Evolutionary conservation across 805 yeast species (phyloP).

Genomic region (Blastobotrys attinorum): DNA sequence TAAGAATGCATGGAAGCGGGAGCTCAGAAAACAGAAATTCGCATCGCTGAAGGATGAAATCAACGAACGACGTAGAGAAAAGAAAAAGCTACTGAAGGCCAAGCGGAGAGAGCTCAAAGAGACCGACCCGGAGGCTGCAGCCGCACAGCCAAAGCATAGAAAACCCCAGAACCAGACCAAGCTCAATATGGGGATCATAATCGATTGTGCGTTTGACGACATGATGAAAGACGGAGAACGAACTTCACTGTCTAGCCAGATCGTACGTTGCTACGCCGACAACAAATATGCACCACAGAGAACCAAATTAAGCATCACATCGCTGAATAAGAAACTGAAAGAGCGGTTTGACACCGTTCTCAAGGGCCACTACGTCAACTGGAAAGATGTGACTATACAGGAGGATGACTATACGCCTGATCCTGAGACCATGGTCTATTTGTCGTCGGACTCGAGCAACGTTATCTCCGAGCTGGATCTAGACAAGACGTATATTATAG

Average conservation of each 20-base stretch:
- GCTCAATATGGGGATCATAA: conserved; percentile 48
- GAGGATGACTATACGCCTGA: conserved; percentile 31
- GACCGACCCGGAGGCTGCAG: conserved; percentile 31
- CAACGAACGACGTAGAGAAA: conserved; percentile 44
- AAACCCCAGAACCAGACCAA: conserved; percentile 13
- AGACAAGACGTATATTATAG: conserved; percentile 74
- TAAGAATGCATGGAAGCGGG: conserved; percentile 74
- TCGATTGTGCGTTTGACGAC: conserved; percentile 90
- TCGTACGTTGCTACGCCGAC: conserved; percentile 74
- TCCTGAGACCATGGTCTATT: conserved; percentile 46
- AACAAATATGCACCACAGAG: conserved; percentile 54
- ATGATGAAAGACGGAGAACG: conserved; percentile 70
- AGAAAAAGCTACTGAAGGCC: conserved; percentile 38
- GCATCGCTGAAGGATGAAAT: conserved; percentile 59
- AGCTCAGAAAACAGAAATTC: conserved; percentile 49
- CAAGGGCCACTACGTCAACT: conserved; percentile 46
- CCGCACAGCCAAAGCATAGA: conserved; percentile 7
- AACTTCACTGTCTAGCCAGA: conserved; percentile 67
- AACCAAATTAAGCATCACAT: conserved; percentile 52
- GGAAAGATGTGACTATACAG: conserved; percentile 57
- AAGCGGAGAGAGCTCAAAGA: conserved; percentile 34
- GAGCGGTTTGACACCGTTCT: conserved; percentile 60
- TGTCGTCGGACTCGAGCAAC: conserved; percentile 83
- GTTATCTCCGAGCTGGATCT: conserved; percentile 54
- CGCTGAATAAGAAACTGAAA: conserved; percentile 59